phyloP scores from a whole-genome alignment of 352 stramenopile genomes.

The Phytopythium helicoides region DNA sequence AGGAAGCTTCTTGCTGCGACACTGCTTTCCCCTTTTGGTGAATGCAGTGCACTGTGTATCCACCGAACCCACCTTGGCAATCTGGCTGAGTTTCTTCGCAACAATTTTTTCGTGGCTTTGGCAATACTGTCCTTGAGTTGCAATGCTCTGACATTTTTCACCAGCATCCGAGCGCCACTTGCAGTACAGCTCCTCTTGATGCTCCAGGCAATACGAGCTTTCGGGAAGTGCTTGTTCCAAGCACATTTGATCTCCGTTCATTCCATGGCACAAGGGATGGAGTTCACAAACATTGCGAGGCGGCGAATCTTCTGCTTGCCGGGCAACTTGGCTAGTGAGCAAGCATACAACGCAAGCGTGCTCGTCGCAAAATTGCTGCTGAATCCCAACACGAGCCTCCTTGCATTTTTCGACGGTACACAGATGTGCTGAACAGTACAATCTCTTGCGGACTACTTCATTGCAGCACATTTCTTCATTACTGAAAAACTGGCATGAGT shows the following conservation, averaged over 20 bases:
- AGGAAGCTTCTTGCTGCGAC: slow-evolving; percentile 20
- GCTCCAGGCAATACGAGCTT: slow-evolving; percentile 43
- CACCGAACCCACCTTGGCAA: not conserved
- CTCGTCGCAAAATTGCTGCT: slow-evolving; percentile 40
- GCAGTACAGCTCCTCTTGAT: slow-evolving; percentile 25
- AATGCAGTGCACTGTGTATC: slow-evolving; percentile 20
- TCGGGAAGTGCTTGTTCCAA: slow-evolving; percentile 24
- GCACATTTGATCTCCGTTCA: slow-evolving; percentile 28
- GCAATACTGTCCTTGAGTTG: slow-evolving; percentile 32
- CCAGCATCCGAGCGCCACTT: slow-evolving; percentile 24
- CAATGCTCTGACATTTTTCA: slow-evolving; percentile 28
- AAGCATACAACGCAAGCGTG: slow-evolving; percentile 69
- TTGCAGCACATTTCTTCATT: slow-evolving; percentile 25
- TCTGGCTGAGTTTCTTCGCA: not conserved
- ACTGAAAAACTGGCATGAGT: slow-evolving; percentile 29
- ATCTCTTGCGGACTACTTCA: slow-evolving; percentile 17
- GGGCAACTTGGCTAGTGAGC: slow-evolving; percentile 9
- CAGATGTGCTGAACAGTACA: slow-evolving; percentile 47
- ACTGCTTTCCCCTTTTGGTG: slow-evolving; percentile 49
- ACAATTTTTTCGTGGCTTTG: slow-evolving; percentile 16
- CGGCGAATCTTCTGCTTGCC: slow-evolving; percentile 28
- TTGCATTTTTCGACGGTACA: slow-evolving; percentile 39
- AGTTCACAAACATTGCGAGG: slow-evolving; percentile 52
- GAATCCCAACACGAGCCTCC: slow-evolving; percentile 18
- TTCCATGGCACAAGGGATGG: slow-evolving; percentile 52